These are phyloP conservation scores for Lentinula raphanica DNA, from an alignment of 768 basidiomycete species.

Conservation along the genomic window DNA sequence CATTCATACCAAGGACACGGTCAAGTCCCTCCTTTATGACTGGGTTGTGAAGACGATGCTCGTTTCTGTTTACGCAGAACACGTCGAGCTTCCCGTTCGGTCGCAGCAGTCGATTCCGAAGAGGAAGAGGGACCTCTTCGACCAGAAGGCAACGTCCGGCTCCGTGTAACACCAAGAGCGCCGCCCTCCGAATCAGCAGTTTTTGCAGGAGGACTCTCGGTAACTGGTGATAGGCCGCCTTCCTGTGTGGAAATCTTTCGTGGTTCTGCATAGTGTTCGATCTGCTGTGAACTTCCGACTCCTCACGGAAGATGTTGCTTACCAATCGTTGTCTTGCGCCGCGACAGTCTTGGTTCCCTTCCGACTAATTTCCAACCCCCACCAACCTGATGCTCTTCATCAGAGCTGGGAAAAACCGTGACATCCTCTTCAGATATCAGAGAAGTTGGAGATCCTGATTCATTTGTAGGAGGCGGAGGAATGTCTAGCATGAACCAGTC, in stretches of 20 bases:
- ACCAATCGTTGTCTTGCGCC: conserved; percentile 50
- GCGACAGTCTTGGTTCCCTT: conserved; percentile 37
- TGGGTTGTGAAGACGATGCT: conserved; percentile 34
- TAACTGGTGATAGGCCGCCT: conserved; percentile 42
- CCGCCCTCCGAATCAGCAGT: conserved; percentile 23
- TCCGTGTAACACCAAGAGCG: conserved; percentile 44
- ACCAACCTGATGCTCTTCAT: conserved; percentile 40
- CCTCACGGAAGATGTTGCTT: neutral
- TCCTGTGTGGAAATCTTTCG: conserved; percentile 1
- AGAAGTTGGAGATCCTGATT: conserved; percentile 17
- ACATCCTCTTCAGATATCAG: conserved; percentile 34
- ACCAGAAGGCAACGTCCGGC: conserved; percentile 59
- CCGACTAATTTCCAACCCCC: conserved; percentile 54
- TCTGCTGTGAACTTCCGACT: neutral
- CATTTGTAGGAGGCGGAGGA: conserved; percentile 53
- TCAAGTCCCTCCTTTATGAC: conserved; percentile 6
- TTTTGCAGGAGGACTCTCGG: conserved; percentile 35
- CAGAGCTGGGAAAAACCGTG: conserved; percentile 37
- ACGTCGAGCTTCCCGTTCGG: conserved; percentile 31
- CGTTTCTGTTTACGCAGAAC: conserved; percentile 52
- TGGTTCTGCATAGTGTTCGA: neutral
- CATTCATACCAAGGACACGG: neutral
- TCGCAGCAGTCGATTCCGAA: conserved; percentile 10
- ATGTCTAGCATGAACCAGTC: conserved; percentile 93
- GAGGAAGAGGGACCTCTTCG: conserved; percentile 17